These are phyloP conservation scores for Abelmoschus esculentus DNA, from an alignment of 345 rosid genomes.

Conservation along the genomic window DNA sequence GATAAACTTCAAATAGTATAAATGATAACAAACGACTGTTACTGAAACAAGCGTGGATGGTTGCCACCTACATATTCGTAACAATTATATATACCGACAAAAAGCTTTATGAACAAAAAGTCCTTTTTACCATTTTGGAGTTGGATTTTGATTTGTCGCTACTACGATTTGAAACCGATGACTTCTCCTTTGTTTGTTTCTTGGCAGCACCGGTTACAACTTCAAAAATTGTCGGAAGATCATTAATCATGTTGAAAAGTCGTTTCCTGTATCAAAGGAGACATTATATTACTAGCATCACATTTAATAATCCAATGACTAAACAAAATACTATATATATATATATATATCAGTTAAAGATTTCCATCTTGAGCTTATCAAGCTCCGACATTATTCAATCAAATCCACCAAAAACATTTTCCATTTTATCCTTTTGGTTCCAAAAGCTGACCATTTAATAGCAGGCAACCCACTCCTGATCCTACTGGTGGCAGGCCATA, in stretches of 20 bases:
- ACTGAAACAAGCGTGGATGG: not conserved
- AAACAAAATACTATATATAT: not conserved
- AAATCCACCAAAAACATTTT: too few relatives aligned
- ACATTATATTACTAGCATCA: not conserved
- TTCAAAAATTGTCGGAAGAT: slow-evolving; percentile 59
- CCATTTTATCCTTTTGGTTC: too few relatives aligned
- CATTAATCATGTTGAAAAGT: slow-evolving; percentile 62
- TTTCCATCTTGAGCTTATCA: not conserved
- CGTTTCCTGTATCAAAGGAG: slow-evolving; percentile 40
- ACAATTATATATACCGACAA: not conserved
- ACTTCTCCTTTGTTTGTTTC: slow-evolving; percentile 48
- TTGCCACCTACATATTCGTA: not conserved
- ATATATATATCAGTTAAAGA: not conserved
- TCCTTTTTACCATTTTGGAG: slow-evolving; percentile 22
- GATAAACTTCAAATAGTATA: too few relatives aligned
- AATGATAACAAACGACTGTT: too few relatives aligned
- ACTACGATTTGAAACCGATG: slow-evolving; percentile 41
- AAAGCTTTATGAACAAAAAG: not conserved
- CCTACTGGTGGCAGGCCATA: too few relatives aligned
- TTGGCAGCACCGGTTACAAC: slow-evolving; percentile 48
- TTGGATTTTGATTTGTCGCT: slow-evolving; percentile 48
- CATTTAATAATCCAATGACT: not conserved
- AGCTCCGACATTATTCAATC: too few relatives aligned
- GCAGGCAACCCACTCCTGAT: too few relatives aligned
- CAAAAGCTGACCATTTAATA: too few relatives aligned